A percentile compares a stretch with the other conserved stretches of the same genome.
Evolutionary conservation across 176 grass and related monocot genomes (phyloP).

Genomic region (Dendrocalamus sinicus): DNA sequence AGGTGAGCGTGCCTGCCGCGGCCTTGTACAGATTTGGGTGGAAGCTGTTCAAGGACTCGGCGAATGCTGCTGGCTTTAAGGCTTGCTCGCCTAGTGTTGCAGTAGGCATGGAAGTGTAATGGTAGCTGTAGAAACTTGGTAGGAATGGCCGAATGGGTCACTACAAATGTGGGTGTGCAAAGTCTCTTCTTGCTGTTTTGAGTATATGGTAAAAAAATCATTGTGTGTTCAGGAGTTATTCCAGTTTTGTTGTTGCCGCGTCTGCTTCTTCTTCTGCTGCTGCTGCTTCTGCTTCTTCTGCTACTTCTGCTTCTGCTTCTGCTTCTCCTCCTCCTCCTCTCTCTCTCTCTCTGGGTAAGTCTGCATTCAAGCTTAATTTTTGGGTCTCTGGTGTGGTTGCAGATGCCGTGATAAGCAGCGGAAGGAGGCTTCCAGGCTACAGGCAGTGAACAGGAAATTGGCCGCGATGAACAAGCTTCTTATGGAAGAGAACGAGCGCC

Average conservation of each 20-base stretch:
- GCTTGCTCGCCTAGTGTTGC: neutral
- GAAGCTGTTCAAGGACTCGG: neutral
- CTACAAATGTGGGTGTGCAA: neutral
- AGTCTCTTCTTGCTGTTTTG: constrained; percentile 21
- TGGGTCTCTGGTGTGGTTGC: neutral
- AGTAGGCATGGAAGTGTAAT: neutral
- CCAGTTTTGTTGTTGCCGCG: constrained; percentile 8
- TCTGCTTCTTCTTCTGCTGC: too few species aligned
- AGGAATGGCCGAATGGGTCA: neutral
- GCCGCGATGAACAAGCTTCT: constrained; percentile 97
- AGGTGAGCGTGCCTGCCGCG: constrained; percentile 53
- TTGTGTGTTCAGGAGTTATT: constrained; percentile 1
- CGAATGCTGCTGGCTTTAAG: neutral
- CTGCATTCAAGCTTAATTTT: neutral
- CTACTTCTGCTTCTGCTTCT: too few species aligned
- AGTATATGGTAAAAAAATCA: neutral
- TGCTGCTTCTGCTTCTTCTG: too few species aligned
- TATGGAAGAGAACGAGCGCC: constrained; percentile 97
- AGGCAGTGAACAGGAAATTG: constrained; percentile 95
- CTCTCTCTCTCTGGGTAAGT: neutral
- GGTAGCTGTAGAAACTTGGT: constrained; percentile 23
- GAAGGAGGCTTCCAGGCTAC: constrained; percentile 90
- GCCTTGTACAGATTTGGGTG: neutral
- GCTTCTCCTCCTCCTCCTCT: too few species aligned
- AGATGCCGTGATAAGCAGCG: constrained; percentile 98